phyloP scores from a whole-genome alignment of 768 basidiomycete species.

The Harrya chromipes region DNA sequence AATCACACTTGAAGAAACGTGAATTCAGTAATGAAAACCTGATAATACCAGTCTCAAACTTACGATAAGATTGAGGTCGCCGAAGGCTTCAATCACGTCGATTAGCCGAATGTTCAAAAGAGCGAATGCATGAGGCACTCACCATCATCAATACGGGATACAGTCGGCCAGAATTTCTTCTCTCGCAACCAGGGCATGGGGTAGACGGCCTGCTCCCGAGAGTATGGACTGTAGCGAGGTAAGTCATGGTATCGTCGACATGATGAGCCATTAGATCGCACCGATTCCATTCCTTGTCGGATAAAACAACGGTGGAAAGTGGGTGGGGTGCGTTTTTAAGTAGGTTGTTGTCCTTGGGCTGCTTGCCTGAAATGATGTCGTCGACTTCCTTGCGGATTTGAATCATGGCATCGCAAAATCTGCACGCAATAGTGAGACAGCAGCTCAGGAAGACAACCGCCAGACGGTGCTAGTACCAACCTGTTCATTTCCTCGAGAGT shows the following conservation, averaged over 20 bases:
- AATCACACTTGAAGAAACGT: constrained; percentile 61
- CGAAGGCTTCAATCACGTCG: constrained; percentile 61
- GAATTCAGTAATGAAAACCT: constrained; percentile 8
- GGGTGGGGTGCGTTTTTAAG: constrained; percentile 96
- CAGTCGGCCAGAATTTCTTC: constrained; percentile 96
- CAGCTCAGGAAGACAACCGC: background rate
- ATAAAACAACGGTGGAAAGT: constrained; percentile 62
- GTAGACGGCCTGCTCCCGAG: constrained; percentile 87
- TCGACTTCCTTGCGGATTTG: constrained; percentile 90
- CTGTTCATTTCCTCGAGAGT: constrained; percentile 89
- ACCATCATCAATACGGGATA: constrained; percentile 93
- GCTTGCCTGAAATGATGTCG: constrained; percentile 81
- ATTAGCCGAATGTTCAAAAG: constrained; percentile 1
- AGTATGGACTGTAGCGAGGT: constrained; percentile 65
- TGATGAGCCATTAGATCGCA: constrained; percentile 31
- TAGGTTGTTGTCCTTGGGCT: constrained; percentile 88
- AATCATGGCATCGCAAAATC: constrained; percentile 99
- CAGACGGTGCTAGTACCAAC: constrained; percentile 33
- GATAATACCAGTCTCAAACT: constrained; percentile 33
- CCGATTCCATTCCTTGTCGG: constrained; percentile 86
- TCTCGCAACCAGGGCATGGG: constrained; percentile 78
- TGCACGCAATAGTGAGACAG: constrained; percentile 23
- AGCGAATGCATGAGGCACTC: constrained; percentile 25
- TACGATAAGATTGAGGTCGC: constrained; percentile 87
- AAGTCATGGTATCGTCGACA: constrained; percentile 5